Conservation (phyloP, 2,329 filamentous ascomycete genomes). For the Zymoseptoria passerinii region DNA sequence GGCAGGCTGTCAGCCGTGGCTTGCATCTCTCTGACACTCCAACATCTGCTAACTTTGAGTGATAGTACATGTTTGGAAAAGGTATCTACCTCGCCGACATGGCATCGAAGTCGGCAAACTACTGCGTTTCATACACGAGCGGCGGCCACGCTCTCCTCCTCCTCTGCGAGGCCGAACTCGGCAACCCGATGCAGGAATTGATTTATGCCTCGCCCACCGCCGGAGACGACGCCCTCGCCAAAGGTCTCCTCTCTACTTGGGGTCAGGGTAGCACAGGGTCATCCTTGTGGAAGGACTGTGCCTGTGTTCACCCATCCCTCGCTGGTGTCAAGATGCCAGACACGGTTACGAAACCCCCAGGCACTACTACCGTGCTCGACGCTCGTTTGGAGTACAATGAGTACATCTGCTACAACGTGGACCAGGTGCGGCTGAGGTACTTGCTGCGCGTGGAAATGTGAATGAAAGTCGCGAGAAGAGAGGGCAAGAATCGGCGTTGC, state of each 20-base stretch:
- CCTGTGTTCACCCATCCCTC: constrained; percentile 54
- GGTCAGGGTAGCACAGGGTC: constrained; percentile 61
- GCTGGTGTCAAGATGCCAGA: constrained; percentile 57
- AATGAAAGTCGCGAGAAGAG: not conserved
- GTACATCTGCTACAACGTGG: constrained; percentile 62
- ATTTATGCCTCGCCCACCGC: constrained; percentile 52
- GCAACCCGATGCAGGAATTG: constrained; percentile 63
- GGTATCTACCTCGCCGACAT: constrained; percentile 84
- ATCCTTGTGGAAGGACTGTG: constrained; percentile 66
- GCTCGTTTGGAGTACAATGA: constrained; percentile 60
- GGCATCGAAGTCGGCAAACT: constrained; percentile 77
- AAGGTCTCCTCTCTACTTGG: constrained; percentile 59
- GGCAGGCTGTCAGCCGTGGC: constrained; percentile 71
- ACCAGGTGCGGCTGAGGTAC: constrained; percentile 63
- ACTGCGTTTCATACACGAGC: constrained; percentile 46
- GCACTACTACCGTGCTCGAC: constrained; percentile 15
- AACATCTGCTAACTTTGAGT: not conserved
- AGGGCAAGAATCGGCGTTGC: not conserved
- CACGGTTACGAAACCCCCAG: constrained; percentile 10
- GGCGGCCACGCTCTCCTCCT: constrained; percentile 65
- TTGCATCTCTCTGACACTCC: constrained; percentile 64
- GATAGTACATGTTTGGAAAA: constrained; percentile 66
- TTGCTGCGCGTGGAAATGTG: constrained; percentile 51
- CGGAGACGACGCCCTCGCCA: constrained; percentile 51
- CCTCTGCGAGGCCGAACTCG: constrained; percentile 77